These are phyloP conservation scores for Thalassiosira delicatula DNA, from an alignment of 352 stramenopile genomes.

Conservation along the genomic window DNA sequence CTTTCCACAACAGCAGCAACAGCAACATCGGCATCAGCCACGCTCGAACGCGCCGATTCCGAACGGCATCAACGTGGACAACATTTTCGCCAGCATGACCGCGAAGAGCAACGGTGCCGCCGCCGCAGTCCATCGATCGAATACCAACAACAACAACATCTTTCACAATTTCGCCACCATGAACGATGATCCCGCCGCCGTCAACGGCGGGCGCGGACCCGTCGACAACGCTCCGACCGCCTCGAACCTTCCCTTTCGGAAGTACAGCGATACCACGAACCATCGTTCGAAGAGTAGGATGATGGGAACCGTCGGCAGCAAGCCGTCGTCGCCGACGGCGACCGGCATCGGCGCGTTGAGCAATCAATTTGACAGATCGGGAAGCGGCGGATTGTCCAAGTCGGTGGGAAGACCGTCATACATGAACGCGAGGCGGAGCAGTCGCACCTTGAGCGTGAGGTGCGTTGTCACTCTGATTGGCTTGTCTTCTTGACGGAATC, in stretches of 20 bases:
- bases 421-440: not conserved
- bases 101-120: not conserved
- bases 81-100: constrained; percentile 33
- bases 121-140: constrained; percentile 7
- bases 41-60: not conserved
- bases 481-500: too few species aligned
- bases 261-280: constrained; percentile 34
- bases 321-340: not conserved
- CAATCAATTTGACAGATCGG: constrained; percentile 15
- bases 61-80: constrained; percentile 39
- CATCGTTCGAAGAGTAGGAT: too few species aligned
- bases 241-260: constrained; percentile 1
- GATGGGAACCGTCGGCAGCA: too few species aligned
- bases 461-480: too few species aligned
- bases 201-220: too few species aligned
- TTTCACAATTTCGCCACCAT: constrained; percentile 37
- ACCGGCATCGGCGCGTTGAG: too few species aligned
- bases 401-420: constrained; percentile 37
- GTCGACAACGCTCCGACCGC: constrained; percentile 7
- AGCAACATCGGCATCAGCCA: constrained; percentile 18
- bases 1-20: not conserved
- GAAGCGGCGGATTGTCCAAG: constrained; percentile 39
- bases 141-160: constrained; percentile 17
- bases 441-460: too few species aligned
- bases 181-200: too few species aligned